Conservation (phyloP, 2,329 filamentous ascomycete genomes). For the Curvularia eragrostidis region DNA sequence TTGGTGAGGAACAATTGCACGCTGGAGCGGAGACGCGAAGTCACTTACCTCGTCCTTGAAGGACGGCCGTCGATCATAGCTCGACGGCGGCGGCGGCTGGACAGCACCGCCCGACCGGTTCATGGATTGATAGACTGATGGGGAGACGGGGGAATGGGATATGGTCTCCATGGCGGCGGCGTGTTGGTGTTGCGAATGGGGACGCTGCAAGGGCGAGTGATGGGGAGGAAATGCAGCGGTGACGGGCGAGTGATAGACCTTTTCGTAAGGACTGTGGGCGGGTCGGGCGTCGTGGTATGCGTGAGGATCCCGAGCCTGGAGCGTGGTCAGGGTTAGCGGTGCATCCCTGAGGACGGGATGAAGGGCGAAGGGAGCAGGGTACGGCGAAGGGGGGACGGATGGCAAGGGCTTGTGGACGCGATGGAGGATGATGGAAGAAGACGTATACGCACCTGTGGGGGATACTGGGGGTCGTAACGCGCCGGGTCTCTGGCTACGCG, state of each 20-base stretch:
- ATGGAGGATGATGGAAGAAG: constrained; percentile 9
- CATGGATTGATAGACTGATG: constrained; percentile 43
- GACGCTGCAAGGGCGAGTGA: constrained; percentile 49
- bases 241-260: constrained; percentile 48
- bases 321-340: constrained; percentile 31
- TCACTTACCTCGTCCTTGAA: constrained; percentile 47
- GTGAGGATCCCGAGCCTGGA: constrained; percentile 46
- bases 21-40: constrained; percentile 1
- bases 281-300: constrained; percentile 43
- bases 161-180: constrained; percentile 44
- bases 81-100: constrained; percentile 36
- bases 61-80: constrained; percentile 41
- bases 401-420: constrained; percentile 4
- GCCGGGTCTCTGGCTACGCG: constrained; percentile 38
- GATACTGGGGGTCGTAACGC: constrained; percentile 45
- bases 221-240: constrained; percentile 36
- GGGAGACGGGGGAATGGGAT: constrained; percentile 49
- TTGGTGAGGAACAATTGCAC: constrained; percentile 28
- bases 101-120: constrained; percentile 40
- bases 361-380: not conserved
- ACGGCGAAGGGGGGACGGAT: not conserved
- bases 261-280: constrained; percentile 46
- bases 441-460: constrained; percentile 38
- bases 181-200: constrained; percentile 44
- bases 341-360: constrained; percentile 12